Evolutionary conservation across 1,284 basidiomycete genomes (phyloP), one percentile per base, ranked within the genome.

Genomic region (Fomitopsis pinicola): DNA sequence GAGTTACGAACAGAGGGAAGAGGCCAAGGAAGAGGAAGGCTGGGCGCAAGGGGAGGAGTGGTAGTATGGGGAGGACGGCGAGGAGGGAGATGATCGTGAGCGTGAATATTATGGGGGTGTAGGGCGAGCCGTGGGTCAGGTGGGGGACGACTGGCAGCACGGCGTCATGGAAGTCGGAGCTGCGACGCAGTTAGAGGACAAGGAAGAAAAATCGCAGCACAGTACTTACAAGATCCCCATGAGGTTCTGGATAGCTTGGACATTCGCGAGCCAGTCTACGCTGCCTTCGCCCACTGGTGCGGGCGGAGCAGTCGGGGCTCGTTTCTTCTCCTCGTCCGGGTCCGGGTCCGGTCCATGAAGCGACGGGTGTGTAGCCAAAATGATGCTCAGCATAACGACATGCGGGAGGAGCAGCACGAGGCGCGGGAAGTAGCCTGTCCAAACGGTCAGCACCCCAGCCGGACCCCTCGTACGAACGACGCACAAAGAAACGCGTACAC

Each of bases 201-300:
- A 3, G 1, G 15, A 8, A 2, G 1, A 2, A 5, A 14, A 15
- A 44, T 35, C 55, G 58, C 36, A 62, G 26, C 3, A 0, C 15
- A 69, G 14, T 36, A 71, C 87, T 63, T 73, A 91, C 87, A 84
- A 76, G 5, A 80, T 76, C 33, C 91, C 91, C 90, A 92, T 92
- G 26, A 92, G 80, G 65, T 92, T 92, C 67, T 92, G 91, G 33
- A 92, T 88, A 1, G 79, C 89, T 73, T 92, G 89, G 2, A 92
- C 77, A 65, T 92, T 92, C 1, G 85, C 86, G 61, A 89, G 84
- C 88, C 89, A 92, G 59, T 89, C 86, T 0, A 84, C 78, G 12
- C 82, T 82, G 1, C 84, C 84, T 68, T 87, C 84, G 6, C 76
- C 71, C 4, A 77, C 70, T 40, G 75, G 75, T 50, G 80, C 76